Conservation (phyloP, 2,329 filamentous ascomycete species). For the Exophiala bonariae region DNA sequence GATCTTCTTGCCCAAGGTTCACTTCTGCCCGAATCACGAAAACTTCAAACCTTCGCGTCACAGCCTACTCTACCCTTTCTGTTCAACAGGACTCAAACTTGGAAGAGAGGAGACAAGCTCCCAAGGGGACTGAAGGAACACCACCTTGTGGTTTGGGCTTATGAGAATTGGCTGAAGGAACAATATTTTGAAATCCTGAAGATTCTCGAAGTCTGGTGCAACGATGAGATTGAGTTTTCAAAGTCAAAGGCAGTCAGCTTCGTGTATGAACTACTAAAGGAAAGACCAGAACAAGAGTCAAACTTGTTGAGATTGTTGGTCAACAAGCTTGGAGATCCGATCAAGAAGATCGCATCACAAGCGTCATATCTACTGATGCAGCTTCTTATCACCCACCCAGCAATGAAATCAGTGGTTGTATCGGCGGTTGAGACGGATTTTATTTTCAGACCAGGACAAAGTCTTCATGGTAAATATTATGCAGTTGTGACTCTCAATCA, state of each 20-base stretch:
- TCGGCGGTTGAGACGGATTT: slow-evolving; percentile 83
- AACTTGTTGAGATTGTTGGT: slow-evolving; percentile 88
- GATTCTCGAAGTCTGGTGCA: slow-evolving; percentile 85
- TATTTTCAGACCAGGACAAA: slow-evolving; percentile 83
- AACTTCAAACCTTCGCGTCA: slow-evolving; percentile 73
- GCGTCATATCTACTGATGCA: slow-evolving; percentile 93
- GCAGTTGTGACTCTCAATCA: slow-evolving; percentile 96
- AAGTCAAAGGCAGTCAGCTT: slow-evolving; percentile 85
- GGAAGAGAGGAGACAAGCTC: slow-evolving; percentile 69
- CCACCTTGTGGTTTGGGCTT: slow-evolving; percentile 85
- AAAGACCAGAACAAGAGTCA: slow-evolving; percentile 96
- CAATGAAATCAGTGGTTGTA: slow-evolving; percentile 90
- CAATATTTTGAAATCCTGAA: slow-evolving; percentile 93
- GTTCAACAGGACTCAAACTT: slow-evolving; percentile 53
- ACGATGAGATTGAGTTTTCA: slow-evolving; percentile 93
- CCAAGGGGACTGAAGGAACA: slow-evolving; percentile 71
- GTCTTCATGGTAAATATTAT: slow-evolving; percentile 87
- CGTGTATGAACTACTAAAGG: slow-evolving; percentile 85
- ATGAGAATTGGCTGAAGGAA: slow-evolving; percentile 92
- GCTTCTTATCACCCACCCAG: slow-evolving; percentile 80
- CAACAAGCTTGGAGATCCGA: slow-evolving; percentile 94
- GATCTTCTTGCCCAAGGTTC: slow-evolving; percentile 90
- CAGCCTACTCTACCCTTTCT: slow-evolving; percentile 74
- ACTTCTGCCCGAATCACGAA: slow-evolving; percentile 77
- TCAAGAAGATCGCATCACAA: slow-evolving; percentile 92